Conservation (phyloP, 1,139 yeast species). For the Nakaseomyces nivariensis region DNA sequence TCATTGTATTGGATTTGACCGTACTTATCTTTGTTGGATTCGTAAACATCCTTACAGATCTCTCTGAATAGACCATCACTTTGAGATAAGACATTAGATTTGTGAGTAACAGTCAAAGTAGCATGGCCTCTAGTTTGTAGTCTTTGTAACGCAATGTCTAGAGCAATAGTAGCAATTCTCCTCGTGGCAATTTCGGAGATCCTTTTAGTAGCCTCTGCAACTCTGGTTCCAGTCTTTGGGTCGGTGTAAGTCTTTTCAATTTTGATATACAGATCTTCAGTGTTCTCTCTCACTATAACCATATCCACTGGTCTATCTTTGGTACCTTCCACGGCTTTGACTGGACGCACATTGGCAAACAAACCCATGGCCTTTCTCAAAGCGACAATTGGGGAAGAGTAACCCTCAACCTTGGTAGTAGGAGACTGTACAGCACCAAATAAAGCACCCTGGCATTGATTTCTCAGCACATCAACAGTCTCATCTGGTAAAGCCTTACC, state of each 20-base stretch:
- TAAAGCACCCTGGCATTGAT: slow-evolving; percentile 89
- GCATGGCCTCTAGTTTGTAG: slow-evolving; percentile 67
- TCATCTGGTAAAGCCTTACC: slow-evolving; percentile 93
- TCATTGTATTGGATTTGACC: slow-evolving; percentile 63
- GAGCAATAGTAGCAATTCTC: slow-evolving; percentile 82
- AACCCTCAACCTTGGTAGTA: slow-evolving; percentile 85
- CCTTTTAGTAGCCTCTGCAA: slow-evolving; percentile 96
- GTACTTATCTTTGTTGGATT: slow-evolving; percentile 49
- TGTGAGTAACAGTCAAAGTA: slow-evolving; percentile 85
- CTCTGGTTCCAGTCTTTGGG: slow-evolving; percentile 67
- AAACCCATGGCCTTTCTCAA: slow-evolving; percentile 88
- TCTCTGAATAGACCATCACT: slow-evolving; percentile 96
- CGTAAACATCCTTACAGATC: slow-evolving; percentile 69
- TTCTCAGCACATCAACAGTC: slow-evolving; percentile 70
- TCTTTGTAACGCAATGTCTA: slow-evolving; percentile 86
- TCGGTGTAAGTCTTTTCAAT: slow-evolving; percentile 70
- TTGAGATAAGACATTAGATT: slow-evolving; percentile 85
- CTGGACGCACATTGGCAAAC: slow-evolving; percentile 96
- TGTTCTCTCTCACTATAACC: slow-evolving; percentile 96
- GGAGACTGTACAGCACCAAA: slow-evolving; percentile 98
- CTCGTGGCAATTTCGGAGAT: slow-evolving; percentile 80
- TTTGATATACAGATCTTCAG: slow-evolving; percentile 93
- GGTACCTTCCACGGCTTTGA: slow-evolving; percentile 77
- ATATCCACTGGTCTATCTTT: slow-evolving; percentile 81
- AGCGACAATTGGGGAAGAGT: slow-evolving; percentile 96